Percentiles rank a stretch among this genome's conserved stretches.
phyloP scores from a whole-genome alignment of 2,329 filamentous ascomycete genomes.

The Penicillium sp. region DNA sequence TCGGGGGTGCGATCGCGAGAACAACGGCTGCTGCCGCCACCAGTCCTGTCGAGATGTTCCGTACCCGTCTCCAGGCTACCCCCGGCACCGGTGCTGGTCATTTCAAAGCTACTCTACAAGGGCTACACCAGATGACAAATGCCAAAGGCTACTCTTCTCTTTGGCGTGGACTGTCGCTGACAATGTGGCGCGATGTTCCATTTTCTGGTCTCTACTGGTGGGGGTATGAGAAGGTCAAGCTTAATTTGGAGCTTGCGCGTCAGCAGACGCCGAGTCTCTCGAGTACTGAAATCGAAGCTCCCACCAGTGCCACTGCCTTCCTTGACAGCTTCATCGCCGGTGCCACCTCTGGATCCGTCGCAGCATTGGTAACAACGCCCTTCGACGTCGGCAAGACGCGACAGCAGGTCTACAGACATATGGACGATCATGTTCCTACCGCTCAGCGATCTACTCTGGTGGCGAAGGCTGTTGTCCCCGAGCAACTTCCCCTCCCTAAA shows the following conservation, averaged over 20 bases:
- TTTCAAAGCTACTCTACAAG: conserved; percentile 74
- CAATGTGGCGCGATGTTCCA: conserved; percentile 93
- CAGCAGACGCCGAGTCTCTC: conserved; percentile 41
- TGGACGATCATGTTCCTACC: conserved; percentile 38
- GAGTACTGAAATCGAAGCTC: conserved; percentile 63
- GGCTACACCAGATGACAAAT: conserved; percentile 76
- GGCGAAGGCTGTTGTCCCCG: conserved; percentile 51
- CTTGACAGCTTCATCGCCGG: conserved; percentile 88
- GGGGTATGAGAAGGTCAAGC: conserved; percentile 86
- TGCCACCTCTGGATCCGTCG: conserved; percentile 76
- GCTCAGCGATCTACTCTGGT: conserved; percentile 5
- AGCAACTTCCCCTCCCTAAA: conserved; percentile 74
- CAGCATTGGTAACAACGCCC: conserved; percentile 85
- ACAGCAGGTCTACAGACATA: conserved; percentile 77
- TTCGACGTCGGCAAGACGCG: conserved; percentile 98
- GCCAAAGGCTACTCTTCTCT: conserved; percentile 75
- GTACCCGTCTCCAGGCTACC: conserved; percentile 86
- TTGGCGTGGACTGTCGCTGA: conserved; percentile 87
- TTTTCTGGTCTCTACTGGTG: conserved; percentile 98
- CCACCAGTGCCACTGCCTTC: conserved; percentile 60
- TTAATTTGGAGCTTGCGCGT: conserved; percentile 68
- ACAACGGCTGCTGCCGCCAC: conserved; percentile 79
- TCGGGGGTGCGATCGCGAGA: conserved; percentile 76
- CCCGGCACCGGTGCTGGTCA: conserved; percentile 61
- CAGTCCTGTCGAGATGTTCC: conserved; percentile 89